These are phyloP conservation scores for Starmerella floricola DNA, from an alignment of 805 yeast species.

Conservation along the genomic window DNA sequence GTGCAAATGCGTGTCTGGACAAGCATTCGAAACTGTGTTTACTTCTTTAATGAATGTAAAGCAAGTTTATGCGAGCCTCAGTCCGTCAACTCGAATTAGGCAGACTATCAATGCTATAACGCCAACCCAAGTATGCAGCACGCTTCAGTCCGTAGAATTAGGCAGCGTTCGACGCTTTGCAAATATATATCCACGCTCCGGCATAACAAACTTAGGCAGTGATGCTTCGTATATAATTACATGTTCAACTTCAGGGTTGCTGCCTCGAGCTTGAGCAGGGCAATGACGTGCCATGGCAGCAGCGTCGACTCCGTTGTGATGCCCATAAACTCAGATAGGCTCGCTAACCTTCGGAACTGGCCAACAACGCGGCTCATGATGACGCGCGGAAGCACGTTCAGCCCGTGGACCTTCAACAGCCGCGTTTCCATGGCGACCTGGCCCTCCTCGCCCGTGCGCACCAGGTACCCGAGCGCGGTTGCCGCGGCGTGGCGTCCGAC, in stretches of 20 bases:
- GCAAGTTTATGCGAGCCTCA: too few species aligned
- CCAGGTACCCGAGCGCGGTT: constrained; percentile 18
- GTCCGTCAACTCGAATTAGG: too few species aligned
- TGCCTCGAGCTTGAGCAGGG: constrained; percentile 16
- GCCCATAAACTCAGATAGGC: constrained; percentile 29
- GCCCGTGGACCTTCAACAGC: constrained; percentile 6
- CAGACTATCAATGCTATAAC: too few species aligned
- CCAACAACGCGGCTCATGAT: constrained; percentile 27
- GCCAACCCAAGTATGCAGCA: too few species aligned
- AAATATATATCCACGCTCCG: too few species aligned
- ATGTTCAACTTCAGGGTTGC: constrained; percentile 14
- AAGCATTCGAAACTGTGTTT: too few species aligned
- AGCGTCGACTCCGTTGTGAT: constrained; percentile 25
- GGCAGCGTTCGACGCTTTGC: too few species aligned
- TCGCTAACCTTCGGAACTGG: constrained; percentile 31
- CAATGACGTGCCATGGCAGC: constrained; percentile 32
- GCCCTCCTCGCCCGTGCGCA: constrained; percentile 13
- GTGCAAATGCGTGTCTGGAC: too few species aligned
- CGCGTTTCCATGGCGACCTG: constrained; percentile 13
- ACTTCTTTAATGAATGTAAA: too few species aligned
- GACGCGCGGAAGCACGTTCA: constrained; percentile 12
- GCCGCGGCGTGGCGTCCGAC: constrained; percentile 13
- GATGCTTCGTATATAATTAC: too few species aligned
- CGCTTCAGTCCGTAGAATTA: too few species aligned
- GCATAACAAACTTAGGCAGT: too few species aligned